Base-by-base conservation (phyloP, 2,329 filamentous ascomycete genomes). In the Apiospora marii region DNA sequence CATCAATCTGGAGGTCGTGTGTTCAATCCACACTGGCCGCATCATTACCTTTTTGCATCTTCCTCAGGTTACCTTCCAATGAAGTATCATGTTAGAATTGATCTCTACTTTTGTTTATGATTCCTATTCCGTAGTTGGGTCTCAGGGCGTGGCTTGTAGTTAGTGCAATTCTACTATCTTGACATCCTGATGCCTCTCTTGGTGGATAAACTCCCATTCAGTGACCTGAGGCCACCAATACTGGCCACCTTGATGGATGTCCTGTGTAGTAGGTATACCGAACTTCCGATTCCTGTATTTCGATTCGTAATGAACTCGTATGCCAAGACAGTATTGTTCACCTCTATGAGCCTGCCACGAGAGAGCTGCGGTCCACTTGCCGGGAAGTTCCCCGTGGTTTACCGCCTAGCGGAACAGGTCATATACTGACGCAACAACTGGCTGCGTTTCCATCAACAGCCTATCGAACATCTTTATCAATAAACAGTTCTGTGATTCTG, bases 11-110 rank as follows among this genome's bases (percentile, higher is more conserved):
- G 67, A 68, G 67, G 67, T 68, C 67, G 67, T 68, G 67, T 68
- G 67, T 68, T 68, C 67, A 48, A 68, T 68, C 67, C 67, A 68
- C 67, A 68, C 67, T 68, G 67, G 67, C 67, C 67, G 67, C 67
- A 68, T 10, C 8, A 12, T 48, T 41, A 19, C 22, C 14, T 30
- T 68, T 68, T 68, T 46, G 67, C n/a, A 4, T 19, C 1, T 4
- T 19, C 2, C 1, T 8, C 24, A 46, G 0, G 16, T 22, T 19
- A 1, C 2, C 27, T 41, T 41, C 7, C 7, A 8, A 41, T 10
- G 2, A 1, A 10, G 37, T 37, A 7, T 7, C 3, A 37, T 41
- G 37, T 41, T 41, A 10, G 10, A 41, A 2, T 41, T 10, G 7
- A 7, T 10, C 1, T 41, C 10, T 2, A 41, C 37, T 10, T 41